These are phyloP conservation scores for Picochlorum sp. DNA, from an alignment of 139 green algal genomes.

Conservation along the genomic window DNA sequence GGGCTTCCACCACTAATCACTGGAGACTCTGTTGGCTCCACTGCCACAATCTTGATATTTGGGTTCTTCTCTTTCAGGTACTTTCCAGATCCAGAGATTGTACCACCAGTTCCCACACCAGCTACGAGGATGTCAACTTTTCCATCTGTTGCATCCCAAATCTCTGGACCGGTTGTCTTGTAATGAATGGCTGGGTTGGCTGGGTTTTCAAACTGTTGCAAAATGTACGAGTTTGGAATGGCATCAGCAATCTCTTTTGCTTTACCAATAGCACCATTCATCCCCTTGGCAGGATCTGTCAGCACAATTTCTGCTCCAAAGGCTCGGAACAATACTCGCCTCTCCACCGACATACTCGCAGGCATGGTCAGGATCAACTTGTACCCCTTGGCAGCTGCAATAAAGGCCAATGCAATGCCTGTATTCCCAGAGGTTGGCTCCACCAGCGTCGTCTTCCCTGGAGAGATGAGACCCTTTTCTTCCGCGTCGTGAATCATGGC, in stretches of 20 bases:
- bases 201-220: constrained; percentile 85
- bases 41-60: constrained; percentile 54
- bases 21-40: constrained; percentile 64
- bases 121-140: constrained; percentile 56
- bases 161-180: constrained; percentile 90
- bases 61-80: constrained; percentile 75
- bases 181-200: constrained; percentile 82
- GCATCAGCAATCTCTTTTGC: constrained; percentile 48
- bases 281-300: constrained; percentile 71
- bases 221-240: constrained; percentile 49
- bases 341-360: constrained; percentile 93
- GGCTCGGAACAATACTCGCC: constrained; percentile 80
- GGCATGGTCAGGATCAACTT: constrained; percentile 93
- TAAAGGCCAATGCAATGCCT: constrained; percentile 91
- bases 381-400: constrained; percentile 88
- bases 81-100: constrained; percentile 69
- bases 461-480: constrained; percentile 69
- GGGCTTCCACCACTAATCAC: constrained; percentile 61
- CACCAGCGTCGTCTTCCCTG: constrained; percentile 91
- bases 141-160: constrained; percentile 81
- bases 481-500: constrained; percentile 91
- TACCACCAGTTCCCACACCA: constrained; percentile 84
- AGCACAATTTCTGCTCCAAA: constrained; percentile 86
- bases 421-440: constrained; percentile 83
- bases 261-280: constrained; percentile 60